These are phyloP conservation scores for Metschnikowia continentalis DNA, from an alignment of 805 yeast genomes.

Conservation along the genomic window DNA sequence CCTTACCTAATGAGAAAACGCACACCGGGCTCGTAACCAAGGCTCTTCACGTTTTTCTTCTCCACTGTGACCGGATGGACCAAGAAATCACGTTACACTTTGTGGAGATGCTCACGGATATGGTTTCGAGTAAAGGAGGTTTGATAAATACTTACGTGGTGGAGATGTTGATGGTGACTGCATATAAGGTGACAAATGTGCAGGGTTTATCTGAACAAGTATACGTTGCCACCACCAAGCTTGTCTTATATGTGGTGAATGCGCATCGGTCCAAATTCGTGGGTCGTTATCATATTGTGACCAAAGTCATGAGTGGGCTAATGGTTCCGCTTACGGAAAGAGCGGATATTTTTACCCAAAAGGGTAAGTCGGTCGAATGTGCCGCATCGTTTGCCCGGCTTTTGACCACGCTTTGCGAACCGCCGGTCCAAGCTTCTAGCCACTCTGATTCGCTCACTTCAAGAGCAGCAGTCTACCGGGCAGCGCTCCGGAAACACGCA, in stretches of 20 bases:
- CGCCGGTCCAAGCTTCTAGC: constrained; percentile 37
- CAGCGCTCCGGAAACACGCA: constrained; percentile 58
- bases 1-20: constrained; percentile 11
- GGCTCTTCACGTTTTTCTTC: constrained; percentile 23
- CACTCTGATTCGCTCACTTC: constrained; percentile 45
- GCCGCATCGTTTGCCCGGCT: constrained; percentile 55
- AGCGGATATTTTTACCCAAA: constrained; percentile 14
- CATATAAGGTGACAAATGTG: constrained; percentile 22
- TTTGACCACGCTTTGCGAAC: constrained; percentile 70
- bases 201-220: constrained; percentile 12
- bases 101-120: constrained; percentile 28
- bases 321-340: constrained; percentile 41
- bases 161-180: constrained; percentile 49
- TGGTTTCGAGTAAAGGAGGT: constrained; percentile 52
- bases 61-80: constrained; percentile 8
- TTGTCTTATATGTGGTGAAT: constrained; percentile 58
- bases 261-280: constrained; percentile 67
- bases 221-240: constrained; percentile 41
- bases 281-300: constrained; percentile 67
- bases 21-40: constrained; percentile 22
- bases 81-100: constrained; percentile 9
- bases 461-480: constrained; percentile 50
- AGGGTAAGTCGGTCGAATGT: background rate
- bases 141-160: constrained; percentile 60
- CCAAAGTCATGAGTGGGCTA: constrained; percentile 45